phyloP scores from a whole-genome alignment of 2,329 filamentous ascomycete species.

The Talaromyces atroroseus region DNA sequence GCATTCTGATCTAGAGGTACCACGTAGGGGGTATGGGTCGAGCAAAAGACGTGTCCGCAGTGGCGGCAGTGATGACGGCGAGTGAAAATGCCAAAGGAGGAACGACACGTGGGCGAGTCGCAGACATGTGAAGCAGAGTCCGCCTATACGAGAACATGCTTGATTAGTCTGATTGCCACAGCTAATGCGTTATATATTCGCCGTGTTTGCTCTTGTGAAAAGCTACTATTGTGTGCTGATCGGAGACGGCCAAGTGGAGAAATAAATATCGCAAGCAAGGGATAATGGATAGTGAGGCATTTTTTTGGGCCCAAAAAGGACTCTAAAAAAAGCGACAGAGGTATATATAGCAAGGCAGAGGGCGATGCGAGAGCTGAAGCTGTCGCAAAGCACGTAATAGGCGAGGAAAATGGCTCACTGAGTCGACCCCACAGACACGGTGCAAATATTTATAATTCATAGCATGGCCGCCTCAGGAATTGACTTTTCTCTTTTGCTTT shows the following conservation, averaged over 20 bases:
- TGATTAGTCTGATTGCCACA: not conserved
- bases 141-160: conserved; percentile 37
- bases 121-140: conserved; percentile 54
- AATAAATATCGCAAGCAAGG: not conserved
- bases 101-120: conserved; percentile 53
- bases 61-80: conserved; percentile 63
- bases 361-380: not conserved
- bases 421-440: not conserved
- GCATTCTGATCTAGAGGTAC: conserved; percentile 61
- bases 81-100: conserved; percentile 55
- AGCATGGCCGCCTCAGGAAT: not conserved
- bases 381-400: conserved; percentile 14
- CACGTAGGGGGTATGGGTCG: conserved; percentile 50
- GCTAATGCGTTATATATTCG: not conserved
- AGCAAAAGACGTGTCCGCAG: conserved; percentile 62
- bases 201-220: not conserved
- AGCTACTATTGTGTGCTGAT: not conserved
- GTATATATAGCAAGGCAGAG: not conserved
- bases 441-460: not conserved
- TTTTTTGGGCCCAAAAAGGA: not conserved
- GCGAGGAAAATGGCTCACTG: conserved; percentile 14
- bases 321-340: not conserved
- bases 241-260: not conserved
- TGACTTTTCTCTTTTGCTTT: not conserved
- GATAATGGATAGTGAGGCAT: not conserved